Evolutionary conservation across 2,329 filamentous ascomycete genomes (phyloP).

Genomic region (Fusarium albidum): DNA sequence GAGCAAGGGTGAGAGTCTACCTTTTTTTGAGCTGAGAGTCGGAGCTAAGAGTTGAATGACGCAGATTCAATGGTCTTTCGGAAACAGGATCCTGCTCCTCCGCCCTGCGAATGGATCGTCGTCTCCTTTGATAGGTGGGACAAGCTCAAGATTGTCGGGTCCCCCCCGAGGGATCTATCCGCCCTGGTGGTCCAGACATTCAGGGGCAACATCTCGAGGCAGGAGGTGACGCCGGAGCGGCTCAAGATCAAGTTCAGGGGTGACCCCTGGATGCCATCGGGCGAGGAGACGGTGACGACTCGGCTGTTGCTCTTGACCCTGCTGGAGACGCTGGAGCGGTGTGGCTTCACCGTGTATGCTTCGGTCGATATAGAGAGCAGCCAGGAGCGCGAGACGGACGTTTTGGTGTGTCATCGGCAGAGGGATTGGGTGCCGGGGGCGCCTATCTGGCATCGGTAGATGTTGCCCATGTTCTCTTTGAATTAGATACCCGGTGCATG

Average conservation of each 20-base stretch:
- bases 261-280: background rate
- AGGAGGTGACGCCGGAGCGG: background rate
- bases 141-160: conserved; percentile 21
- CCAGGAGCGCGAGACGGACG: conserved; percentile 2
- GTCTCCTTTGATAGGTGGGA: conserved; percentile 22
- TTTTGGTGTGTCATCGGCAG: conserved; percentile 22
- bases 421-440: conserved; percentile 23
- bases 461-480: no score
- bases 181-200: background rate
- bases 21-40: no score
- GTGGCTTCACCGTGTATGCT: conserved; percentile 10
- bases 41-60: no score
- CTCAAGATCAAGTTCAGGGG: conserved; percentile 24
- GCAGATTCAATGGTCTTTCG: conserved; percentile 20
- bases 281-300: background rate
- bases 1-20: conserved; percentile 21
- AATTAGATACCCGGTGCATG: no score
- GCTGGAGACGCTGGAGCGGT: conserved; percentile 12
- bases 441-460: conserved; percentile 19
- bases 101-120: conserved; percentile 19
- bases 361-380: background rate
- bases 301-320: conserved; percentile 18
- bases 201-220: conserved; percentile 3
- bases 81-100: conserved; percentile 18
- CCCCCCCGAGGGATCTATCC: conserved; percentile 11